phyloP scores from a whole-genome alignment of 129 eudicot genomes.

The Chrysanthemum seticuspe region DNA sequence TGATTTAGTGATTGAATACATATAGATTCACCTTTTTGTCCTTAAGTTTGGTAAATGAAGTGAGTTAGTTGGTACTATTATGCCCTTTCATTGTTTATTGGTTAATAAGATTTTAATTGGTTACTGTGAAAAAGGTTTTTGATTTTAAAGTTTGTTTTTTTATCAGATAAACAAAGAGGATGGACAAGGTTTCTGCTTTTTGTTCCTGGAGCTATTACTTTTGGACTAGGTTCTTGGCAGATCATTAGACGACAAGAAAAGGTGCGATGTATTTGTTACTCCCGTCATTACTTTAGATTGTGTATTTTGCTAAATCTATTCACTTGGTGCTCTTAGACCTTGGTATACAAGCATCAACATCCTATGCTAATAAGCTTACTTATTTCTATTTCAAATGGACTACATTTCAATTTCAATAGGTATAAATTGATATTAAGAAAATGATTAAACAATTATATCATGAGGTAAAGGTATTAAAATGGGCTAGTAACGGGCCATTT shows the following conservation, averaged over 20 bases:
- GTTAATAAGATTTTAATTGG: background rate
- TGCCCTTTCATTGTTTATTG: background rate
- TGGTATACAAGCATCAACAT: background rate
- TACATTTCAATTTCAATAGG: no score
- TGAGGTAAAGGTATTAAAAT: no score
- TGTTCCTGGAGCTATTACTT: conserved; percentile 83
- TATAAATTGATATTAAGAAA: no score
- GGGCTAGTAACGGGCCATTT: no score
- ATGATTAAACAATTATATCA: no score
- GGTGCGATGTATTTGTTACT: conserved; percentile 29
- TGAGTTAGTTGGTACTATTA: conserved; percentile 10
- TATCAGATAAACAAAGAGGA: conserved; percentile 57
- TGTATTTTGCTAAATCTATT: conserved; percentile 13
- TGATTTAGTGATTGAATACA: no score
- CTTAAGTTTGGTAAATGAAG: conserved; percentile 7
- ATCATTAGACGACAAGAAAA: conserved; percentile 77
- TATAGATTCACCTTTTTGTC: no score
- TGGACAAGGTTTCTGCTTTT: conserved; percentile 87
- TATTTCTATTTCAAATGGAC: no score
- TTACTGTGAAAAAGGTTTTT: background rate
- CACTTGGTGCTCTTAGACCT: background rate
- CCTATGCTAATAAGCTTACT: background rate
- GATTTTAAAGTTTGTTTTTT: background rate
- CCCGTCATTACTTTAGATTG: background rate
- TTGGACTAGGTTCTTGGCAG: conserved; percentile 97